These are phyloP conservation scores for Nicotiana tabacum DNA, from an alignment of 257 asterid species.

Conservation along the genomic window DNA sequence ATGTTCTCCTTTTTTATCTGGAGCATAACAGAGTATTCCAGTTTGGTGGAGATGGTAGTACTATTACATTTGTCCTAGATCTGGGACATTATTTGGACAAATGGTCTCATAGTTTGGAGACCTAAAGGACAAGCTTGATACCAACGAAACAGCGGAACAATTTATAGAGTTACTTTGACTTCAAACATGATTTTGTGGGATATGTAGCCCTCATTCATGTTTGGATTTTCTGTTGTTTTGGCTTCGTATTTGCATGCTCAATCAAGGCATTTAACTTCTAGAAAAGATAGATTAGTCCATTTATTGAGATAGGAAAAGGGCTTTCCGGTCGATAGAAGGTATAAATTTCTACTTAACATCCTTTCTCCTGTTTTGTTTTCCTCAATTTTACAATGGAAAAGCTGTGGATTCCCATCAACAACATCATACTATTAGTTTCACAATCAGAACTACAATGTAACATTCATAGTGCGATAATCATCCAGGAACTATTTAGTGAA, in stretches of 20 bases:
- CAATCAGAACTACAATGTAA: too few relatives aligned
- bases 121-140: background rate
- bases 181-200: constrained; percentile 26
- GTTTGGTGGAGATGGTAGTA: constrained; percentile 49
- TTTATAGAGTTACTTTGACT: constrained; percentile 32
- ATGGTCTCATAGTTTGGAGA: background rate
- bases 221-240: constrained; percentile 23
- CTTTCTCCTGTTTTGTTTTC: too few relatives aligned
- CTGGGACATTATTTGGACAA: constrained; percentile 38
- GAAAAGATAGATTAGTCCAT: constrained; percentile 18
- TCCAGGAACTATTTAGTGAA: too few relatives aligned
- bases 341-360: background rate
- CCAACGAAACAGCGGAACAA: constrained; percentile 22
- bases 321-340: background rate
- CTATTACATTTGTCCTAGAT: constrained; percentile 29
- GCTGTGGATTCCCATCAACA: too few relatives aligned
- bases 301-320: background rate
- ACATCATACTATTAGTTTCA: background rate
- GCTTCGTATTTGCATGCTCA: constrained; percentile 31
- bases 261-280: constrained; percentile 40
- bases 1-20: background rate
- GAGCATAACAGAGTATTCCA: constrained; percentile 32
- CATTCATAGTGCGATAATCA: too few relatives aligned
- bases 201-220: constrained; percentile 22
- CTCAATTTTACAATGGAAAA: background rate